Conservation (phyloP, 805 yeast species). For the Candida coquimbonensis region DNA sequence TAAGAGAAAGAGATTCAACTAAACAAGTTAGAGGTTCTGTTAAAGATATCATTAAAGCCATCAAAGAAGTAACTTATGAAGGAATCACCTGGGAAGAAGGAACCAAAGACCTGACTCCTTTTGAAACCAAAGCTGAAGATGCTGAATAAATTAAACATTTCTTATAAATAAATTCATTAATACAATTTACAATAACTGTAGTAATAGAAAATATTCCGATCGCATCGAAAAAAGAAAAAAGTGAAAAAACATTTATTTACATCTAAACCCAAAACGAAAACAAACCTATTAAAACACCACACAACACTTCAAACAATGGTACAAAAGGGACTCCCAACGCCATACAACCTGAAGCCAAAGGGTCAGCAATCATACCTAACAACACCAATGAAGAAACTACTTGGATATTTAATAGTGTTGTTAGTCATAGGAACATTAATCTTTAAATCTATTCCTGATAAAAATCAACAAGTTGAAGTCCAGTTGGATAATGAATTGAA, state of each 20-base stretch:
- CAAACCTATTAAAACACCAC: no score
- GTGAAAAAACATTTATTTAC: neutral
- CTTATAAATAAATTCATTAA: neutral
- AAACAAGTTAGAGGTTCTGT: slow-evolving; percentile 92
- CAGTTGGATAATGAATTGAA: slow-evolving; percentile 21
- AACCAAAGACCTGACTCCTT: slow-evolving; percentile 61
- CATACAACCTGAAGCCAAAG: slow-evolving; percentile 29
- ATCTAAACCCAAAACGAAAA: no score
- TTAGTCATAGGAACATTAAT: slow-evolving; percentile 27
- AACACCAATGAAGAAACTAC: slow-evolving; percentile 40
- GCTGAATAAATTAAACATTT: slow-evolving; percentile 16
- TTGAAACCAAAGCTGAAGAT: slow-evolving; percentile 58
- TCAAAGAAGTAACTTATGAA: slow-evolving; percentile 66
- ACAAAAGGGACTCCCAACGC: slow-evolving; percentile 37
- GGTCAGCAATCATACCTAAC: slow-evolving; percentile 25
- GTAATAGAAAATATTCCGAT: neutral
- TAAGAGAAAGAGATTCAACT: slow-evolving; percentile 96
- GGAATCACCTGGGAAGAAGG: slow-evolving; percentile 84
- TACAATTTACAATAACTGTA: neutral
- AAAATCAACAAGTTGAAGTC: slow-evolving; percentile 13
- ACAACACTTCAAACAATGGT: slow-evolving; percentile 20
- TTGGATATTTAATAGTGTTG: slow-evolving; percentile 32
- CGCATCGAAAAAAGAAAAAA: neutral
- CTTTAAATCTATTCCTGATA: slow-evolving; percentile 21
- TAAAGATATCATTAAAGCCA: slow-evolving; percentile 65